These are phyloP conservation scores for Boletus huronensis DNA, from an alignment of 768 basidiomycete genomes.

Conservation along the genomic window DNA sequence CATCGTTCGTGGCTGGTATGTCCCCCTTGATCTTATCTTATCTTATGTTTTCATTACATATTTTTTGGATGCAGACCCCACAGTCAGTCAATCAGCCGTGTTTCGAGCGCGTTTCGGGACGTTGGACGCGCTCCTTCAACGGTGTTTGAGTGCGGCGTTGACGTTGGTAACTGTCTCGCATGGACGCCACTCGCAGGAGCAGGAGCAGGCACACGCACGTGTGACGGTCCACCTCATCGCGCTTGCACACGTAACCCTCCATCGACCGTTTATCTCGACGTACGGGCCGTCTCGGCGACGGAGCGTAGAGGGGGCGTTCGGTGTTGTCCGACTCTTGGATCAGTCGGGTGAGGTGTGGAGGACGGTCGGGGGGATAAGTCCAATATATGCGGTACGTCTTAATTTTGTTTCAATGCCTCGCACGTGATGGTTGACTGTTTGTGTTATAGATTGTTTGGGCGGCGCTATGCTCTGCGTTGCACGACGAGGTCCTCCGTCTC, in stretches of 20 bases:
- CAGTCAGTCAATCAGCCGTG: slow-evolving; percentile 39
- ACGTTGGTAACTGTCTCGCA: not conserved
- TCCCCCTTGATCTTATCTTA: not conserved
- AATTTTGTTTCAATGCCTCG: accelerated
- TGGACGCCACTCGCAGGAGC: not conserved
- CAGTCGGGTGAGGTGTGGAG: slow-evolving; percentile 3
- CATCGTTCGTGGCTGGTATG: slow-evolving; percentile 31
- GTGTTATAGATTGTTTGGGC: slow-evolving; percentile 25
- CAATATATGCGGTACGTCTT: slow-evolving; percentile 18
- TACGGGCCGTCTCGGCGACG: slow-evolving; percentile 12
- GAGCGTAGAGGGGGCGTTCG: slow-evolving; percentile 16
- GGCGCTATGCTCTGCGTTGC: slow-evolving; percentile 15
- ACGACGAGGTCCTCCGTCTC: slow-evolving; percentile 21
- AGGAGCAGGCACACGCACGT: slow-evolving; percentile 1
- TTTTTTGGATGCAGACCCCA: slow-evolving; percentile 34
- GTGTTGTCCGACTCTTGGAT: slow-evolving; percentile 15
- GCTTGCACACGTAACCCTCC: slow-evolving; percentile 25
- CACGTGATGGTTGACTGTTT: slow-evolving; percentile 2
- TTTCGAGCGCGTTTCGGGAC: slow-evolving; percentile 44
- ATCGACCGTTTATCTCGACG: slow-evolving; percentile 17
- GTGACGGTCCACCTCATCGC: slow-evolving; percentile 21
- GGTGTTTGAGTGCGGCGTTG: slow-evolving; percentile 14
- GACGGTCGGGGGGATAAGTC: slow-evolving; percentile 8
- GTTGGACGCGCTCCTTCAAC: slow-evolving; percentile 45
- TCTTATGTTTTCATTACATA: no score